phyloP scores from a whole-genome alignment of 2,329 filamentous ascomycete species.

The Aureobasidium subglaciale region DNA sequence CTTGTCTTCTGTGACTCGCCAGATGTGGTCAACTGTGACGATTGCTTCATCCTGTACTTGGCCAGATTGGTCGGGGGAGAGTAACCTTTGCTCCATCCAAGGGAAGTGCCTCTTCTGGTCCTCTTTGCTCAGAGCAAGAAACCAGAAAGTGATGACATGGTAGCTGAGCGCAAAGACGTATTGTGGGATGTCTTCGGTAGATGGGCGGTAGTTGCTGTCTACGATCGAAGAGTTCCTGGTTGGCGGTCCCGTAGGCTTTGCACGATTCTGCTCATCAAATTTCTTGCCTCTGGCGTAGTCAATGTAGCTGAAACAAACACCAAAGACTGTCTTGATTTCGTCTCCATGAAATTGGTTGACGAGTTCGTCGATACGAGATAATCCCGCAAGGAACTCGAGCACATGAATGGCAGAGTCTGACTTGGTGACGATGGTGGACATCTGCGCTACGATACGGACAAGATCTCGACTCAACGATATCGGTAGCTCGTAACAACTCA shows the following conservation, averaged over 20 bases:
- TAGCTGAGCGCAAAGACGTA: slow-evolving; percentile 93
- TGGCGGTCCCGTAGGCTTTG: background rate
- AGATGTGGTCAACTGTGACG: slow-evolving; percentile 92
- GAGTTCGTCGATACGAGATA: slow-evolving; percentile 75
- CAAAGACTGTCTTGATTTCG: slow-evolving; percentile 90
- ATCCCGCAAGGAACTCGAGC: slow-evolving; percentile 83
- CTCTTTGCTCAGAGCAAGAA: slow-evolving; percentile 76
- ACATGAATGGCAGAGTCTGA: slow-evolving; percentile 89
- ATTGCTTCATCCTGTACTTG: slow-evolving; percentile 85
- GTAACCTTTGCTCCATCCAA: slow-evolving; percentile 17
- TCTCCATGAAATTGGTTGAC: slow-evolving; percentile 86
- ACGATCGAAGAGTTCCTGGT: slow-evolving; percentile 6
- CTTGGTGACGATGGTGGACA: slow-evolving; percentile 94
- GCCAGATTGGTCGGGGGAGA: slow-evolving; percentile 61
- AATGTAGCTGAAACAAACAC: slow-evolving; percentile 87
- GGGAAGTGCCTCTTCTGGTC: slow-evolving; percentile 90
- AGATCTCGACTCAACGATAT: slow-evolving; percentile 78
- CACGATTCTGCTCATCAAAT: slow-evolving; percentile 15
- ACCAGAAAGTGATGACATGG: slow-evolving; percentile 96
- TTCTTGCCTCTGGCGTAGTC: slow-evolving; percentile 69
- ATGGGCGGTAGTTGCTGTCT: background rate
- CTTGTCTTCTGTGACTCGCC: slow-evolving; percentile 56
- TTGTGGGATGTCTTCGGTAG: slow-evolving; percentile 72
- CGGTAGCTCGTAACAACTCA: slow-evolving; percentile 92
- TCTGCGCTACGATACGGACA: slow-evolving; percentile 79